These are phyloP conservation scores for Chaetomium olivaceum DNA, from an alignment of 2,329 filamentous ascomycete species.

Conservation along the genomic window DNA sequence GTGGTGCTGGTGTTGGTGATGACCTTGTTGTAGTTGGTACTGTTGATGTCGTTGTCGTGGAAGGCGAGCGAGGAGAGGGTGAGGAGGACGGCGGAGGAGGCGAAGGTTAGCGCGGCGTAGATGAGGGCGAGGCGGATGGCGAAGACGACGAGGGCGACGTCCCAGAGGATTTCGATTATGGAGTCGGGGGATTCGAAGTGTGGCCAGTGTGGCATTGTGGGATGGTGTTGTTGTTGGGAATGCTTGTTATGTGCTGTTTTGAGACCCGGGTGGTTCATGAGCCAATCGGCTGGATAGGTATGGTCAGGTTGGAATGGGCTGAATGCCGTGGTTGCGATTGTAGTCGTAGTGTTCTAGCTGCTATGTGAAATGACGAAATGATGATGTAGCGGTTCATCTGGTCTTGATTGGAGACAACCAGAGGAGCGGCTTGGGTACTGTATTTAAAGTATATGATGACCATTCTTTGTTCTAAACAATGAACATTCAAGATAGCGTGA, in stretches of 20 bases:
- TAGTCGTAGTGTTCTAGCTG: neutral
- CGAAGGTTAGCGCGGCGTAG: slow-evolving; percentile 37
- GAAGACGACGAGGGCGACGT: slow-evolving; percentile 41
- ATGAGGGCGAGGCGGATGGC: slow-evolving; percentile 37
- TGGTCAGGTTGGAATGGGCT: too few species aligned
- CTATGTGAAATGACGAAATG: neutral
- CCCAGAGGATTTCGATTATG: slow-evolving; percentile 43
- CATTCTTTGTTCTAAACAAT: neutral
- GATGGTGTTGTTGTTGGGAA: slow-evolving; percentile 4
- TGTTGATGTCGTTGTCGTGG: too few species aligned
- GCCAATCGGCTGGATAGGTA: neutral
- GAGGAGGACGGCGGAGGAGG: slow-evolving; percentile 24
- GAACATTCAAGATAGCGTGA: neutral
- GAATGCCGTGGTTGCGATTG: neutral
- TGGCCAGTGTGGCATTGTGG: slow-evolving; percentile 4
- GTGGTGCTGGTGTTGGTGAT: too few species aligned
- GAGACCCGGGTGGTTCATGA: neutral
- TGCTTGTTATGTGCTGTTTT: slow-evolving; percentile 13
- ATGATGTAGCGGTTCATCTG: neutral
- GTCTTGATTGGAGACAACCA: neutral
- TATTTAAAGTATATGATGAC: neutral
- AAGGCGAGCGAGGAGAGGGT: slow-evolving; percentile 23
- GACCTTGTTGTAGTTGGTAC: too few species aligned
- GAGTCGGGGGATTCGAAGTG: slow-evolving; percentile 39
- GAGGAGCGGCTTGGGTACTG: neutral